Conservation (phyloP, 805 yeast genomes). For the Yarrowia porcina region DNA sequence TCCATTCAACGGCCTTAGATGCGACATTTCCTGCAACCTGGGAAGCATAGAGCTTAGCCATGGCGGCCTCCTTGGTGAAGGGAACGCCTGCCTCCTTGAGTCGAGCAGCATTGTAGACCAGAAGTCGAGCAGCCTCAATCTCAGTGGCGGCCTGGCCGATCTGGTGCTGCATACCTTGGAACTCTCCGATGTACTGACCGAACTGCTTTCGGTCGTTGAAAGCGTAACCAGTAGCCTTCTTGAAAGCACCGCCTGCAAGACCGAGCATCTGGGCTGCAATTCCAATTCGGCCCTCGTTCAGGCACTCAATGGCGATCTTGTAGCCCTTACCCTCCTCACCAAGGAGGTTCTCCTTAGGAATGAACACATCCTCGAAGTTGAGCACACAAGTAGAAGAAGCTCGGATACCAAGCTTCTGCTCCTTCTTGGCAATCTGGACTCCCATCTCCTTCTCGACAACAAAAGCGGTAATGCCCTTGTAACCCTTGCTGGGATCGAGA, state of each 20-base stretch:
- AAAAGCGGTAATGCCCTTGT: conserved; percentile 46
- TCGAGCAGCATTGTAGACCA: conserved; percentile 47
- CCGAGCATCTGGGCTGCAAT: conserved; percentile 49
- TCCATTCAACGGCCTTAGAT: conserved; percentile 46
- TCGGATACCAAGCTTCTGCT: conserved; percentile 45
- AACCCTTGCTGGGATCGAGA: conserved; percentile 43
- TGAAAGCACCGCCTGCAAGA: conserved; percentile 45
- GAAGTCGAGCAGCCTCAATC: conserved; percentile 44
- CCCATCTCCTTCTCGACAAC: conserved; percentile 45
- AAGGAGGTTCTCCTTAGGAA: conserved; percentile 43
- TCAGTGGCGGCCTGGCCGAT: conserved; percentile 45
- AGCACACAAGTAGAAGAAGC: conserved; percentile 46
- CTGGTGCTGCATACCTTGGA: conserved; percentile 49
- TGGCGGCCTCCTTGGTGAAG: conserved; percentile 46
- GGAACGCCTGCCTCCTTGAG: conserved; percentile 44
- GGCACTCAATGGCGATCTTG: conserved; percentile 45
- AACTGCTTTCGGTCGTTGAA: conserved; percentile 44
- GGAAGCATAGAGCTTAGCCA: conserved; percentile 45
- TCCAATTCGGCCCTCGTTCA: conserved; percentile 47
- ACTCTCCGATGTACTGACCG: conserved; percentile 44
- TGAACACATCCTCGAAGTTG: conserved; percentile 42
- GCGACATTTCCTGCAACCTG: conserved; percentile 43
- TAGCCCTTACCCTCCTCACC: conserved; percentile 47
- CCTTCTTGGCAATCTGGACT: conserved; percentile 44
- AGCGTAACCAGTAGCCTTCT: conserved; percentile 41